Base-by-base conservation (phyloP, 2,329 filamentous ascomycete species). In the Pestalotiopsis sp. region DNA sequence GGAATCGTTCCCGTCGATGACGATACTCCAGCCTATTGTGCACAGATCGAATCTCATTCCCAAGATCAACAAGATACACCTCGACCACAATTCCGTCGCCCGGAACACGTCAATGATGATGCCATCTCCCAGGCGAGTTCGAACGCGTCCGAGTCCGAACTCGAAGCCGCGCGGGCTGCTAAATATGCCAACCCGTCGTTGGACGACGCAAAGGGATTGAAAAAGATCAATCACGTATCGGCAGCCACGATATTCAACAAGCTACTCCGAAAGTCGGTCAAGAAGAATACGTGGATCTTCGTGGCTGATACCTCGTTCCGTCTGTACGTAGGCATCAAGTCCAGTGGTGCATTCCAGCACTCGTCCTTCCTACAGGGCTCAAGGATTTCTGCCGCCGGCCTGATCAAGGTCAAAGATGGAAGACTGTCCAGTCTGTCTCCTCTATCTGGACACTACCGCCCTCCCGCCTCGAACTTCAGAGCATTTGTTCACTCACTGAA, bases 281-380 rank as follows among this genome's bases (percentile, higher is more conserved):
- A 91, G 79, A 94, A 94, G 71, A 95, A 95, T 76, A 96, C 93
- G 4, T 97, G 95, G 95, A 97, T 97, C 72, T 98, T 97, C 75
- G 94, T 95, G 7, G 92, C 92, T 27, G 94, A 97, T 80, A 95
- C 93, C 1, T 91, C 89, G 1, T 96, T 95, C 78, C 89, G 93
- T 0, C 84, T 97, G 0, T 97, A 97, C 78, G 90, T 97, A 41
- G 94, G 94, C 62, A 96, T 97, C 83, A 97, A 98, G 76, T 90
- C 93, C 78, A 92, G 90, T 4, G 95, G 95, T 12, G 90, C 92
- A 4, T 98, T 98, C 76, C 95, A 97, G 75, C 95, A 97, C 80
- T 95, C 92, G 13, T 96, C 93, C 0, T 97, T 98, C 75, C 85
- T 97, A 1, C 92, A 95, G 71, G 95, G 94, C 27, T 87, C 91